Evolutionary conservation across 345 rosid genomes (phyloP).

Genomic region (Garcia nutans): DNA sequence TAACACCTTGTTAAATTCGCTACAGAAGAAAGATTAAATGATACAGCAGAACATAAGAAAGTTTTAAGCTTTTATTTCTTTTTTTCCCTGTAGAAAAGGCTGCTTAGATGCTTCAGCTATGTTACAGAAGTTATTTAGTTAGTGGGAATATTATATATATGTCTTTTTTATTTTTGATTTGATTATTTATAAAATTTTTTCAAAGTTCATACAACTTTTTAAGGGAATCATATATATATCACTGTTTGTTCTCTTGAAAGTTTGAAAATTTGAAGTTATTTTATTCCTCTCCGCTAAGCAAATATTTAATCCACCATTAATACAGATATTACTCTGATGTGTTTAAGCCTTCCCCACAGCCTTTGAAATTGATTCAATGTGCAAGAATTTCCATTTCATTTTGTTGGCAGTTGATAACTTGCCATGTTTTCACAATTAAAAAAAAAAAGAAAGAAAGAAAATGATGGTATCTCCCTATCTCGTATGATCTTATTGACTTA

Average conservation of each 20-base stretch:
- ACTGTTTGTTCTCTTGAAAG: background rate
- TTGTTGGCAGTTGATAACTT: background rate
- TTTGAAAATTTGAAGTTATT: conserved; percentile 6
- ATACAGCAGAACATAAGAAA: background rate
- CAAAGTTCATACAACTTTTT: background rate
- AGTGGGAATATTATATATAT: conserved; percentile 6
- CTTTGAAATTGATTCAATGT: background rate
- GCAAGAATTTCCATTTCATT: background rate
- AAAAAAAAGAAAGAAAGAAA: too few species aligned
- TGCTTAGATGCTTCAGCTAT: conserved; percentile 13
- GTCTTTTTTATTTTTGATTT: background rate
- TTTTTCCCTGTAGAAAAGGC: background rate
- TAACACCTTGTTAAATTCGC: background rate
- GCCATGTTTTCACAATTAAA: too few species aligned
- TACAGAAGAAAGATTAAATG: background rate
- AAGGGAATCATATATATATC: background rate
- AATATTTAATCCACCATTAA: background rate
- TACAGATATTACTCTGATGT: background rate
- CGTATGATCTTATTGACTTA: too few species aligned
- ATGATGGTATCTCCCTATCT: too few species aligned
- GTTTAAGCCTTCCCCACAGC: background rate
- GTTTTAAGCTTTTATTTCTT: background rate
- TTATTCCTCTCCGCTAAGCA: conserved; percentile 7
- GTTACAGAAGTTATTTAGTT: background rate
- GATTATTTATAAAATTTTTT: conserved; percentile 2